Conservation (phyloP, 345 rosid species). For the Pistacia atlantica region DNA sequence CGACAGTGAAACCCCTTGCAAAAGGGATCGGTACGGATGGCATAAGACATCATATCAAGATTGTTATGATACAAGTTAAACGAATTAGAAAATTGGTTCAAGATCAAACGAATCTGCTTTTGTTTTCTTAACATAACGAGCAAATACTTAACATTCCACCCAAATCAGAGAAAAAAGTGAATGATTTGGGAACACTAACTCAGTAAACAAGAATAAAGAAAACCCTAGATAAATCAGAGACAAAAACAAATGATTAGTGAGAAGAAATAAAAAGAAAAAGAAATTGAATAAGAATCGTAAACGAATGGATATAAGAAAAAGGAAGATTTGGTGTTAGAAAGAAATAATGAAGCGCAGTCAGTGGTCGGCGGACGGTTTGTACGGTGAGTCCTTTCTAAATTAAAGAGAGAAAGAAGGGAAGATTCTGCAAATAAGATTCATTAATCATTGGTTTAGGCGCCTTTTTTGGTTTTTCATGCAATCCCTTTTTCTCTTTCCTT, state of each 20-base stretch:
- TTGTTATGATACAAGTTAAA: not conserved
- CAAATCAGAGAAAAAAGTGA: not conserved
- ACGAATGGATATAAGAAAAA: slow-evolving; percentile 3
- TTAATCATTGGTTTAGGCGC: slow-evolving; percentile 6
- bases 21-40: slow-evolving; percentile 24
- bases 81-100: slow-evolving; percentile 29
- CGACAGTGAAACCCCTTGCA: slow-evolving; percentile 19
- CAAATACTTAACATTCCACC: slow-evolving; percentile 38
- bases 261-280: not conserved
- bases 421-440: not conserved
- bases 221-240: not conserved
- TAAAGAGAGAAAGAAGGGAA: too few relatives aligned
- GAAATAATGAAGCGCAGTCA: not conserved
- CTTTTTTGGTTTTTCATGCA: not conserved
- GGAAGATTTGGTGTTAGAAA: not conserved
- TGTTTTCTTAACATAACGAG: slow-evolving; percentile 56
- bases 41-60: slow-evolving; percentile 19
- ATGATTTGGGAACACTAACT: not conserved
- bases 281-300: too few relatives aligned
- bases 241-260: not conserved
- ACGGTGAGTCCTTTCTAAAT: too few relatives aligned
- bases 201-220: not conserved
- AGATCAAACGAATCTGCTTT: slow-evolving; percentile 25
- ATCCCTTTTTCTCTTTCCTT: too few relatives aligned
- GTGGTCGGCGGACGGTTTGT: not conserved